Evolutionary conservation across 2,329 filamentous ascomycete genomes (phyloP), one percentile per base, ranked within the genome.

Genomic region (Aspergillus pseudoviridinutans): DNA sequence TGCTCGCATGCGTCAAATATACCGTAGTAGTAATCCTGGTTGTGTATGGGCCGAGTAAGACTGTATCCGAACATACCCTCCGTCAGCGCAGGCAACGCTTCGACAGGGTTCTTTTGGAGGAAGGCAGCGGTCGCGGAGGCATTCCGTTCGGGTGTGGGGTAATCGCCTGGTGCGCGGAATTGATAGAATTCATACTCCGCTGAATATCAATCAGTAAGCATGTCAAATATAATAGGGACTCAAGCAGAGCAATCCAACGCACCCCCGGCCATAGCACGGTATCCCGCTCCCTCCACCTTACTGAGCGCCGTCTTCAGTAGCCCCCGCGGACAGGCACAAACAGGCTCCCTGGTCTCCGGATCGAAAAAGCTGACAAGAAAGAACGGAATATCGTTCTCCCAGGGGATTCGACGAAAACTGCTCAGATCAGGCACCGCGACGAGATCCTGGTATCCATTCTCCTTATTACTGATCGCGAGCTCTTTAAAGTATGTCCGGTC

Each of bases 41-140:
- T 96, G 70, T 95, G 91, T 1, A 92, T 85, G 0, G 92, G 90
- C 24, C 92, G 82, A 9, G 90, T 96, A 63, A 96, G 79, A 62
- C 90, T 94, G 79, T 97, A 97, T 58, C 92, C 92, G 68, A 96
- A 96, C 92, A 96, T 96, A 69, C 92, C 92, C 70, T 96, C 90
- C 8, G 92, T 96, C 52, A 97, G 78, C 25, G 89, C 80, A 0
- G 91, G 91, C 8, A 96, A 82, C n/a, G 85, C 75, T 51, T 87
- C 79, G 14, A 89, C 85, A 0, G 90, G 83, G 71, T 95, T 91
- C 6, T 87, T 79, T 67, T 84, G 82, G 41, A 95, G 83, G 73
- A 90, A 96, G 7, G 82, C 77, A 25, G 91, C 89, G 1, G 91
- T 89, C 0, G 89, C 87, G 29, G 87, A 85, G 8, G 82, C 83